Conservation (phyloP, 192 early-diverging fungal species). For the Coemansia sp. region DNA sequence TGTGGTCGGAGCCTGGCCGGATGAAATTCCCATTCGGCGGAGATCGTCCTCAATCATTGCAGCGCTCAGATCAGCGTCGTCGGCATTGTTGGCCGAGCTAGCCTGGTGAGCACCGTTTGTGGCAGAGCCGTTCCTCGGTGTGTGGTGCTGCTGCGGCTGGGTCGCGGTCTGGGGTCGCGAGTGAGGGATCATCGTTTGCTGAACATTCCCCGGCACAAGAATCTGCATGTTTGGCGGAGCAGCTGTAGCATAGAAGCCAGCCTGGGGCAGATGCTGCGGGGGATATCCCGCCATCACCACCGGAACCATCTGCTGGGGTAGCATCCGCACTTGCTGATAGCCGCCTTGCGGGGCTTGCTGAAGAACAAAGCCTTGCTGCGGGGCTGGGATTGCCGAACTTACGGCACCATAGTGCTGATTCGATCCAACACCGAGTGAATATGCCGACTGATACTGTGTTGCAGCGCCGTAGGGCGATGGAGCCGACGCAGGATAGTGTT, state of each 20-base stretch:
- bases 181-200: not conserved
- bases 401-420: slow-evolving; percentile 3
- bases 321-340: not conserved
- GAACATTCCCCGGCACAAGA: not conserved
- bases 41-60: slow-evolving; percentile 21
- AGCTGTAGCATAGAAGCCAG: not conserved
- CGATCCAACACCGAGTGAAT: slow-evolving; percentile 7
- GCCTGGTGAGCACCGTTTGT: slow-evolving; percentile 10
- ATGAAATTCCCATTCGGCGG: slow-evolving; percentile 30
- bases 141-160: slow-evolving; percentile 14
- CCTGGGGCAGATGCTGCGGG: not conserved
- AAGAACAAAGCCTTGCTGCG: slow-evolving; percentile 16
- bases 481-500: not conserved
- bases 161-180: too few species aligned
- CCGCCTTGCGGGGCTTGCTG: slow-evolving; percentile 11
- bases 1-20: not conserved
- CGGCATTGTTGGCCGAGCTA: slow-evolving; percentile 13
- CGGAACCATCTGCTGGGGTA: slow-evolving; percentile 1
- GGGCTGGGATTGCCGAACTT: slow-evolving; percentile 39
- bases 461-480: slow-evolving; percentile 7
- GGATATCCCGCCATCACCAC: not conserved
- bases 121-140: slow-evolving; percentile 3
- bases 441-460: slow-evolving; percentile 14
- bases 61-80: not conserved
- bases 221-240: slow-evolving; percentile 3